phyloP scores from a whole-genome alignment of 352 stramenopile genomes.

The Phytophthora kernoviae region DNA sequence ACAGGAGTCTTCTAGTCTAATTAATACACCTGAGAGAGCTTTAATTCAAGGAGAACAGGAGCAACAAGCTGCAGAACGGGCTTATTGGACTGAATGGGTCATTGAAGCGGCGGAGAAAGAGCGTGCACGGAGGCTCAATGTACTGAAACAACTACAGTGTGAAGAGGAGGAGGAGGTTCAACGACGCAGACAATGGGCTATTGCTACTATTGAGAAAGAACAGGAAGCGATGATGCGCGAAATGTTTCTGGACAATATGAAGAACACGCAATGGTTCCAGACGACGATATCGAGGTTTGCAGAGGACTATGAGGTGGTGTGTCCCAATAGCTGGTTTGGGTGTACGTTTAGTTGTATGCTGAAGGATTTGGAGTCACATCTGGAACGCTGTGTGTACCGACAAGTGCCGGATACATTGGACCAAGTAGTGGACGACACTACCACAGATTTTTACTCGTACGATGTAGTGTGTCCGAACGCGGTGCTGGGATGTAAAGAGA shows the following conservation, averaged over 20 bases:
- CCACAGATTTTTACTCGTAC: conserved; percentile 79
- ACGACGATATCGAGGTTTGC: conserved; percentile 80
- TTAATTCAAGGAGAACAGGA: conserved; percentile 21
- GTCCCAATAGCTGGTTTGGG: conserved; percentile 87
- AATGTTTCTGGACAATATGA: conserved; percentile 89
- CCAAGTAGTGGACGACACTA: conserved; percentile 57
- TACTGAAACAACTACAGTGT: conserved; percentile 70
- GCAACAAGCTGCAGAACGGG: conserved; percentile 47
- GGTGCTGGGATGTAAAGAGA: conserved; percentile 77
- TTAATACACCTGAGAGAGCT: conserved; percentile 11
- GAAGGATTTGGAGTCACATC: conserved; percentile 71
- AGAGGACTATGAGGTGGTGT: conserved; percentile 86
- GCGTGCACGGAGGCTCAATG: conserved; percentile 60
- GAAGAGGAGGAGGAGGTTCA: conserved; percentile 80
- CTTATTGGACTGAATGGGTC: conserved; percentile 84
- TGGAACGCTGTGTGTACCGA: conserved; percentile 70
- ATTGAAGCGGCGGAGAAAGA: conserved; percentile 85
- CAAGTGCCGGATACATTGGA: conserved; percentile 81
- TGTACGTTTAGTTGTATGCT: conserved; percentile 88
- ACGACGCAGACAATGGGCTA: conserved; percentile 71
- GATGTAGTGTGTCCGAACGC: conserved; percentile 87
- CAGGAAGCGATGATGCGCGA: conserved; percentile 81
- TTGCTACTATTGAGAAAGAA: conserved; percentile 81
- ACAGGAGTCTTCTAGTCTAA: too few species aligned
- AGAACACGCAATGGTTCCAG: conserved; percentile 91